These are phyloP conservation scores for Globisporangium viniferum DNA, from an alignment of 352 stramenopile genomes.

Conservation along the genomic window DNA sequence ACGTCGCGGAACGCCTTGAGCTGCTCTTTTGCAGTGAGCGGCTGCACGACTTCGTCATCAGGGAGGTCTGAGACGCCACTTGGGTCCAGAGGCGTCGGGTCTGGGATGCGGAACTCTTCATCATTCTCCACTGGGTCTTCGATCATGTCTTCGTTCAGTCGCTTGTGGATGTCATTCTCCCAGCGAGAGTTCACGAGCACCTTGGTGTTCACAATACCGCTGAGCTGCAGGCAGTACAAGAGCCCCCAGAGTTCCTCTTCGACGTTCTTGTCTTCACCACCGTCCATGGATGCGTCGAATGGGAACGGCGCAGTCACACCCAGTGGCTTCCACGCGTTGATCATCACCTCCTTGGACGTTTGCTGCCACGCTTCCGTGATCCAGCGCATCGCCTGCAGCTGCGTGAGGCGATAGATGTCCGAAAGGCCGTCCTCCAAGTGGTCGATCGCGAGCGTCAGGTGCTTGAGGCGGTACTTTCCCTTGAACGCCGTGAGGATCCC, in stretches of 20 bases:
- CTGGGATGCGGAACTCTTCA: slow-evolving; percentile 75
- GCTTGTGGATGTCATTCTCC: slow-evolving; percentile 89
- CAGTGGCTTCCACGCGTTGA: slow-evolving; percentile 76
- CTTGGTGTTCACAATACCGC: slow-evolving; percentile 84
- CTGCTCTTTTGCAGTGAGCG: slow-evolving; percentile 70
- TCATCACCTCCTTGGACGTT: slow-evolving; percentile 71
- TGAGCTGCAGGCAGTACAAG: slow-evolving; percentile 84
- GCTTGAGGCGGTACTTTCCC: slow-evolving; percentile 84
- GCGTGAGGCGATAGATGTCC: slow-evolving; percentile 79
- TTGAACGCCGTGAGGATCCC: slow-evolving; percentile 85
- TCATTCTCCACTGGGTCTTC: slow-evolving; percentile 80
- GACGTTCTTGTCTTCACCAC: slow-evolving; percentile 77
- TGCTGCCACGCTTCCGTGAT: slow-evolving; percentile 84
- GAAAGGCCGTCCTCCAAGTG: slow-evolving; percentile 73
- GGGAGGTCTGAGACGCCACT: slow-evolving; percentile 20
- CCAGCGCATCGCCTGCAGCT: slow-evolving; percentile 86
- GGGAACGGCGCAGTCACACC: slow-evolving; percentile 58
- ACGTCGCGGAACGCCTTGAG: slow-evolving; percentile 85
- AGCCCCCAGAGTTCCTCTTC: slow-evolving; percentile 84
- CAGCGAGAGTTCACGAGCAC: slow-evolving; percentile 85
- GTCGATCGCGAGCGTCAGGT: slow-evolving; percentile 81
- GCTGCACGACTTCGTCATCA: slow-evolving; percentile 41
- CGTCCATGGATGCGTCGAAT: slow-evolving; percentile 57
- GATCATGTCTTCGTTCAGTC: slow-evolving; percentile 87
- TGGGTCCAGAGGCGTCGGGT: slow-evolving; percentile 36